A percentile compares a stretch with the other conserved stretches of the same genome.
Evolutionary conservation across 345 rosid species (phyloP).

Genomic region (Physaria fendleri): DNA sequence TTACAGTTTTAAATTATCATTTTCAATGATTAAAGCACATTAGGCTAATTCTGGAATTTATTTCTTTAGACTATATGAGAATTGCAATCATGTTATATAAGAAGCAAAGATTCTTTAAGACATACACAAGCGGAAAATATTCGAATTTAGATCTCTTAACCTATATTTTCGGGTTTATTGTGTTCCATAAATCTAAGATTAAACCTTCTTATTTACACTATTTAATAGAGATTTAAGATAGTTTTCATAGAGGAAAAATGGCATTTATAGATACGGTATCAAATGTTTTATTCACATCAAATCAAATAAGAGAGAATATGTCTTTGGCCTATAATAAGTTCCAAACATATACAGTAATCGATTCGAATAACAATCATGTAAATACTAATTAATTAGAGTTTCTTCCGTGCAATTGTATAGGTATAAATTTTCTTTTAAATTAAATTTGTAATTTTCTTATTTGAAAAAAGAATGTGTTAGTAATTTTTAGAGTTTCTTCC

Average conservation of each 20-base stretch:
- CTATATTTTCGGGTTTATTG: background rate
- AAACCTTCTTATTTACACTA: background rate
- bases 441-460: no score
- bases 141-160: background rate
- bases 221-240: no score
- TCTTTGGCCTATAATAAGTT: background rate
- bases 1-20: background rate
- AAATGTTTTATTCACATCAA: background rate
- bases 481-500: no score
- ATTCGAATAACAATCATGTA: slow-evolving; percentile 2
- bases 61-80: background rate
- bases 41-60: background rate
- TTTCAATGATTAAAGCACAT: slow-evolving; percentile 13
- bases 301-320: background rate
- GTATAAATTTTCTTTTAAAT: no score
- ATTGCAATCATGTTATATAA: background rate
- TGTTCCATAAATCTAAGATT: slow-evolving; percentile 21
- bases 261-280: background rate
- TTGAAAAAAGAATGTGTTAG: no score
- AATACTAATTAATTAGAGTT: no score
- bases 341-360: slow-evolving; percentile 8
- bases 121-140: slow-evolving; percentile 18
- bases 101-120: slow-evolving; percentile 16
- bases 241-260: background rate
- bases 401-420: no score